Evolutionary conservation across 148 eudicot genomes (phyloP), one percentile per base, ranked within the genome.

Genomic region (Tetragonia tetragonoides): DNA sequence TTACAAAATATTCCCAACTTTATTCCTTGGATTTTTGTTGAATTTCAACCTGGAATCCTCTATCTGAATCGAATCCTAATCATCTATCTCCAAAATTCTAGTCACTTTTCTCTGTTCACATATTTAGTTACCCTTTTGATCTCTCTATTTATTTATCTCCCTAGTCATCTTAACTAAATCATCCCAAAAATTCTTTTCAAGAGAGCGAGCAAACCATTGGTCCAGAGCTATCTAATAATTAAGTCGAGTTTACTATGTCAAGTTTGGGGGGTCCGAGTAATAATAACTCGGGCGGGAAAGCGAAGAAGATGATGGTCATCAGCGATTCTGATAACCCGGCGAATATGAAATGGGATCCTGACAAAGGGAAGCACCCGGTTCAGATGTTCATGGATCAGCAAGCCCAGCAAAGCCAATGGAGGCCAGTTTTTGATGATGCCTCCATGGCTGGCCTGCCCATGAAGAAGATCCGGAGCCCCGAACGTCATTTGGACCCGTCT

Each of bases 401-500:
- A 47, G 72, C 74, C 40, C 89, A 79, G 1, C 34, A 28, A 28
- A 28, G 1, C 39, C 85, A 88, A 76, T 88, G 91, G 93, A 78
- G 41, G 80, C 85, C 87, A 17, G 81, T 84, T 88, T 90, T 87
- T 79, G 85, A 85, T 38, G 90, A 83, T 78, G 87, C 87, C 74
- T 89, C 92, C 77, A 76, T 79, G 76, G 79, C 90, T 2, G 81
- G 73, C 65, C 87, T 92, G 75, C 95, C 90, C 46, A 64, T 80
- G 71, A 93, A 93, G 85, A 90, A 89, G 75, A 75, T 75, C 80
- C 80, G 79, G 69, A 92, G 97, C 60, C 97, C 97, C 8, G 88
- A 90, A 68, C 88, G 85, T 61, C 88, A 80, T 66, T 83, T 80
- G 20, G 24, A 68, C 51, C 75, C 79, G 51, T 57, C 63, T 44